Conservation (phyloP, 169 alveolate genomes). For the Eimeria necatrix region DNA sequence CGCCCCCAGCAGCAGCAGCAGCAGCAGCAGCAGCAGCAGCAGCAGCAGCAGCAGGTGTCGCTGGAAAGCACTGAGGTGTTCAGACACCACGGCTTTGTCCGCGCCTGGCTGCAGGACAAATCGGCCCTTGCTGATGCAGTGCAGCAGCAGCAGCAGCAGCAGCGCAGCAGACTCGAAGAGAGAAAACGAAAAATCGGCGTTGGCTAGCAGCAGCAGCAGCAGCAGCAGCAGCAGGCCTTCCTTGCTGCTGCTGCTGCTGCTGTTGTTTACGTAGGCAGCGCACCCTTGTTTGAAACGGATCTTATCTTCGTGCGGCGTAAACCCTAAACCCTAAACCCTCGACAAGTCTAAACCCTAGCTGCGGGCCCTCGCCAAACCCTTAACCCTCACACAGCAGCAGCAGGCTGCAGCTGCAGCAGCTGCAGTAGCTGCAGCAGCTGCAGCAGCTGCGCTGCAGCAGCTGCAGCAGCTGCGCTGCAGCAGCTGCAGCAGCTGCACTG, state of each 20-base stretch:
- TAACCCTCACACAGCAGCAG: no score
- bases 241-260: neutral
- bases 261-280: neutral
- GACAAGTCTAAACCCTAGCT: no score
- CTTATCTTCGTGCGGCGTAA: constrained; percentile 14
- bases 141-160: constrained; percentile 69
- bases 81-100: neutral
- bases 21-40: constrained; percentile 60
- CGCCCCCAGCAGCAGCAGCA: constrained; percentile 9
- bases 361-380: no score
- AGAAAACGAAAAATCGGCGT: constrained; percentile 28
- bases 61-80: constrained; percentile 25
- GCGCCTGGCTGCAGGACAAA: constrained; percentile 47
- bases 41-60: constrained; percentile 49
- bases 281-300: neutral
- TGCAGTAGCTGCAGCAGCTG: no score
- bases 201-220: constrained; percentile 44
- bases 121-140: neutral
- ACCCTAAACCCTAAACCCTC: constrained; percentile 40
- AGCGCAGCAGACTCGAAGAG: constrained; percentile 42
- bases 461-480: no score
- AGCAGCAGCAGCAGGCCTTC: neutral
- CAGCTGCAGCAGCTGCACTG: no score
- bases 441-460: no score
- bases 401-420: no score